phyloP scores from a whole-genome alignment of 2,329 filamentous ascomycete genomes.

The Cordyceps cateniannulata region DNA sequence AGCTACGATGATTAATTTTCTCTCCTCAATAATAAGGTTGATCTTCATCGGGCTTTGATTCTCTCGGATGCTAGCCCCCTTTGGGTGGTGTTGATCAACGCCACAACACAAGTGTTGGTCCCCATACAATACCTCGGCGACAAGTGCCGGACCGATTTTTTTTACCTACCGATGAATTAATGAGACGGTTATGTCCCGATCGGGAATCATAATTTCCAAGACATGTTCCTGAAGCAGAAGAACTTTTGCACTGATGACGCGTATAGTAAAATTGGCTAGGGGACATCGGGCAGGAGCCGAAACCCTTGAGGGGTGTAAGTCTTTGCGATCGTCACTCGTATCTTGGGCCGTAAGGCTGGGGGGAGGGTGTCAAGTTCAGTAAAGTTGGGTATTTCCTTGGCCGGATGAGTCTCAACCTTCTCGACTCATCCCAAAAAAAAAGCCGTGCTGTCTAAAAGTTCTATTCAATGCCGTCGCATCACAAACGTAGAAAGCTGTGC shows the following conservation, averaged over 20 bases:
- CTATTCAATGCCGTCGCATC: neutral
- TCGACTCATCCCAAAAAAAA: neutral
- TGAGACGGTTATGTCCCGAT: neutral
- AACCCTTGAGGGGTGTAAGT: neutral
- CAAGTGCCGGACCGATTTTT: neutral
- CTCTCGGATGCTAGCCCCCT: neutral
- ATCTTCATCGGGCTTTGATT: neutral
- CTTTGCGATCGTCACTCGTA: neutral
- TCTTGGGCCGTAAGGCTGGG: neutral
- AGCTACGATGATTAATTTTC: neutral
- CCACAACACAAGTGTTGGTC: neutral
- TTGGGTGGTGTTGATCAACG: neutral
- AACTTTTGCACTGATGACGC: conserved; percentile 2
- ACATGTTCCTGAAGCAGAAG: neutral
- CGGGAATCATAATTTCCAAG: neutral
- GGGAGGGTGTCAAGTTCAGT: neutral
- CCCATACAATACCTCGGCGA: neutral
- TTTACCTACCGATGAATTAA: neutral
- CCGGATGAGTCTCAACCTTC: neutral
- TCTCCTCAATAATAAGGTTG: neutral
- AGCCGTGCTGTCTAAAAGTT: neutral
- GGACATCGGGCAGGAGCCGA: neutral
- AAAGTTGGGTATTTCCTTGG: conserved; percentile 1
- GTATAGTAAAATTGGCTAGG: neutral
- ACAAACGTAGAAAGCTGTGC: neutral